Percentiles rank a stretch among this genome's conserved stretches.
Evolutionary conservation across 129 eudicot species (phyloP).

Genomic region (Tagetes patula): DNA sequence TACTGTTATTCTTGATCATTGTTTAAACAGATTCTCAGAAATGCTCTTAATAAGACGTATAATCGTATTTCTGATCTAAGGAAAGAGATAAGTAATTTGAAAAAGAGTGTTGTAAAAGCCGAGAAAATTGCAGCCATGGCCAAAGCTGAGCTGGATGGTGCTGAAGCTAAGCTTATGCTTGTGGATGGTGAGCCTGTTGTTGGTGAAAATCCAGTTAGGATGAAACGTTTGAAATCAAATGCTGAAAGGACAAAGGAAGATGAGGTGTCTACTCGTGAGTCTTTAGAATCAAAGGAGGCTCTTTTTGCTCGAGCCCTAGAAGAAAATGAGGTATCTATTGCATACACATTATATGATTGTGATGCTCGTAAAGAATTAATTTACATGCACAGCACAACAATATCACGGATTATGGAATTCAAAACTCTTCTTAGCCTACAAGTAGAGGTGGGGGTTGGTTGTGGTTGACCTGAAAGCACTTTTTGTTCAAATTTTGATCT

Average conservation of each 20-base stretch:
- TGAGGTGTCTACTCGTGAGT: conserved; percentile 67
- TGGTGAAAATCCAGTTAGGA: conserved; percentile 77
- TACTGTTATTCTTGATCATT: conserved; percentile 10
- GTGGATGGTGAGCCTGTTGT: conserved; percentile 95
- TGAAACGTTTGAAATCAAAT: conserved; percentile 68
- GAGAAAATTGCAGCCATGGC: conserved; percentile 65
- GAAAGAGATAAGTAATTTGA: conserved; percentile 60
- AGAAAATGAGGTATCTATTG: conserved; percentile 70
- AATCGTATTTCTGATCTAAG: conserved; percentile 88
- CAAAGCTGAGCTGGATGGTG: conserved; percentile 64
- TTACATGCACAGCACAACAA: not conserved
- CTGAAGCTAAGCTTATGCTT: conserved; percentile 74
- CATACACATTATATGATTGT: not conserved
- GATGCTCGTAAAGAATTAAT: not conserved
- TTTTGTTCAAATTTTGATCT: not conserved
- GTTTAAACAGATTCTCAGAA: conserved; percentile 62
- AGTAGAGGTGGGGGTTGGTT: not conserved
- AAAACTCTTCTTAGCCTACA: not conserved
- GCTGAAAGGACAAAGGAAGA: conserved; percentile 75
- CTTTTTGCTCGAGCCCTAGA: conserved; percentile 75
- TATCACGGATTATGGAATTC: not conserved
- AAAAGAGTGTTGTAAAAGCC: conserved; percentile 58
- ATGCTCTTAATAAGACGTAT: conserved; percentile 80
- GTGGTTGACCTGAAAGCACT: not conserved
- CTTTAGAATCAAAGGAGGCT: conserved; percentile 92